Base-by-base conservation (phyloP, 2,329 filamentous ascomycete species). In the Torrubiella hemipterigena region DNA sequence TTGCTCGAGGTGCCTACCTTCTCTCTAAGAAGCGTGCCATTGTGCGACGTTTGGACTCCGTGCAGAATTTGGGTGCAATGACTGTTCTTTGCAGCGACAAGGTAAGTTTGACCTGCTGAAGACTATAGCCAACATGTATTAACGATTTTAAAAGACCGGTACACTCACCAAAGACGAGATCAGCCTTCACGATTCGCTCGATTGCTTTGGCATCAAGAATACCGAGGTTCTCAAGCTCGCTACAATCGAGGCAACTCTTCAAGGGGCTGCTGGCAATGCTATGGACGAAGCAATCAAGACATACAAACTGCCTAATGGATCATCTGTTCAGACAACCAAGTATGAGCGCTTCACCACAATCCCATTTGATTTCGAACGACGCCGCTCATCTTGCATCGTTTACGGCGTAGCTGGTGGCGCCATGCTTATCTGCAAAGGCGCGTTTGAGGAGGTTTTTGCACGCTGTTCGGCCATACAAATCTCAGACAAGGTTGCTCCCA, bases 21-120 rank as follows among this genome's bases (percentile, higher is more conserved):
- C 23, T 50, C 2, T 49, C 47, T 27, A 47, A 45, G 37, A 53
- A 55, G 43, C 51, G 54, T 42, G 48, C 51, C 21, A 46, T 61
- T 31, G 50, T 52, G 29, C 46, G 47, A 36, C 42, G 59, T 34
- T 48, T 48, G 19, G 44, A 50, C 35, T 46, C 44, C 8, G 44
- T 50, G 8, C 47, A 50, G 32, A 48, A 49, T 21, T 31, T 50
- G 2, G 48, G 47, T 10, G 47, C 48, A 17, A 50, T 50, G 44
- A 42, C 45, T 5, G 36, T 50, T 8, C 38, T 50, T 2, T 50
- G 47, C 34, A 49, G 48, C 29, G 47, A 50, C 27, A 50, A 50
- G 43, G 43, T 44, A 37, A 24, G 25, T 14, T 5, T 6, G 5
- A 12, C 5, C 12, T 11, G 12, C 22, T 6, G 22, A 15, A 18